Evolutionary conservation across 208 protist species (phyloP), one percentile per base, ranked within the genome.

Genomic region (Phytomonas sp.): DNA sequence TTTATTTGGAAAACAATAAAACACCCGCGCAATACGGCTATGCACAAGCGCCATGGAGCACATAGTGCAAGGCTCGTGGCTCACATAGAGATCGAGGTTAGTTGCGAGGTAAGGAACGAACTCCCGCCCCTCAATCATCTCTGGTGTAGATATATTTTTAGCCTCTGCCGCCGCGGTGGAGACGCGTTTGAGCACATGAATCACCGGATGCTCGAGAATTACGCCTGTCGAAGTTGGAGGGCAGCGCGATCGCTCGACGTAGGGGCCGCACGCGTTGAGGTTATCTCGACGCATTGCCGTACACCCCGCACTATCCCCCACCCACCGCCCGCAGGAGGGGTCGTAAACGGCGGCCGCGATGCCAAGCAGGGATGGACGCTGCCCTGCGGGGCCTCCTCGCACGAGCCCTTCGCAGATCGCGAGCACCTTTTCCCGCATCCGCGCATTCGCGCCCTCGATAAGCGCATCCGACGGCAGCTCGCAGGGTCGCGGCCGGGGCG

Each of bases 1-100:
- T 6, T 30, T 0, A 71, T 96, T 96, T 0, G 68, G 79, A 36
- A 85, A 88, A 14, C 84, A 81, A 75, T 87, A 97, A 69, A 93
- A 96, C 4, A 96, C 89, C 2, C 85, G 83, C 26, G 78, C 73
- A 29, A 94, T 80, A 60, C 95, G 84, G 33, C 92, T 96, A 82
- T 98, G 95, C 16, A 98, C 82, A 40, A 98, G 86, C 16, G 92
- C 95, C 95, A 98, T 98, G 63, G 88, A 76, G 66, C 95, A 98
- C 93, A 97, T 97, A 26, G 92, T 82, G 64, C 95, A 98, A 29
- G 95, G 95, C 74, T 98, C 95, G 70, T 97, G 87, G 11, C 78
- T 95, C 67, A 94, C 83, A 70, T 91, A 88, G 0, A 97, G 34
- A 72, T 96, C 91, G 11, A 94, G 78, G 1, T 72, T 83, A 32